Conservation (phyloP, 129 eudicot genomes). For the Erigeron canadensis region DNA sequence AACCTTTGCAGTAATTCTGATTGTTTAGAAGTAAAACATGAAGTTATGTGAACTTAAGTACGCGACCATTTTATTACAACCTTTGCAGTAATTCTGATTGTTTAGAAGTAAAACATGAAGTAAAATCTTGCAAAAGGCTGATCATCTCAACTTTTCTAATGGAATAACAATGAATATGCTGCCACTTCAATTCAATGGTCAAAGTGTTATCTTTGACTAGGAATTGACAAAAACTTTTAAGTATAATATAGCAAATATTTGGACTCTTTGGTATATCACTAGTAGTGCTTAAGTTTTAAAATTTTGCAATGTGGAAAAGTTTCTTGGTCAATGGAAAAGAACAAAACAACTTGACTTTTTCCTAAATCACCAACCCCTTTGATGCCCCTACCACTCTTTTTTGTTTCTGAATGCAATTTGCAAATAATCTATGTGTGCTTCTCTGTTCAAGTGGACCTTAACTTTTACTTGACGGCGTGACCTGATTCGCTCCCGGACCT, state of each 20-base stretch:
- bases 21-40: background rate
- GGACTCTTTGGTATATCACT: conserved; percentile 23
- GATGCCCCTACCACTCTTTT: conserved; percentile 40
- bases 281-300: conserved; percentile 32
- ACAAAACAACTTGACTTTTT: conserved; percentile 25
- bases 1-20: background rate
- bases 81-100: background rate
- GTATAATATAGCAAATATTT: conserved; percentile 11
- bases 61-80: background rate
- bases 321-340: conserved; percentile 31
- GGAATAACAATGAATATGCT: conserved; percentile 5
- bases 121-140: background rate
- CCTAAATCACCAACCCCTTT: conserved; percentile 20
- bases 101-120: background rate
- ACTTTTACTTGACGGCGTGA: conserved; percentile 33
- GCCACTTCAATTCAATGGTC: conserved; percentile 13
- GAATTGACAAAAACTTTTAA: conserved; percentile 2
- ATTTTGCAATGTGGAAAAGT: conserved; percentile 8
- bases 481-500: conserved; percentile 54
- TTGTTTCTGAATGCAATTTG: conserved; percentile 19
- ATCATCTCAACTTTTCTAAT: background rate
- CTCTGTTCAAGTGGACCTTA: conserved; percentile 30
- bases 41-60: background rate
- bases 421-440: conserved; percentile 19
- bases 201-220: conserved; percentile 26